Conservation (phyloP, 805 yeast genomes). For the Kodamaea nitidulidarum region DNA sequence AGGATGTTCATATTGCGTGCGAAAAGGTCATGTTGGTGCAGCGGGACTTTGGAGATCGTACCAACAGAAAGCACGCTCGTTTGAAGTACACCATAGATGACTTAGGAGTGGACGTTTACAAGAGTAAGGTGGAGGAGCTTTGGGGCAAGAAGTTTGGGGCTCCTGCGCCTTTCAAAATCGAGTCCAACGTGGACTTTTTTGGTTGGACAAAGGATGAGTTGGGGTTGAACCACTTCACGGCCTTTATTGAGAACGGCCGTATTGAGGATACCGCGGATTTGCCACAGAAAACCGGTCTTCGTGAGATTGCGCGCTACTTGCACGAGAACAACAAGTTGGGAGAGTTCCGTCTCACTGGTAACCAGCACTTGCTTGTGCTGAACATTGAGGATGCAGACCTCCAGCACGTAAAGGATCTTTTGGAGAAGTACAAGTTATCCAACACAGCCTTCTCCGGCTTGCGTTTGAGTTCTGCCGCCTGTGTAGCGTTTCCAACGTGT, state of each 20-base stretch:
- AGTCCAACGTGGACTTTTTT: constrained; percentile 83
- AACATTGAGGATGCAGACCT: constrained; percentile 68
- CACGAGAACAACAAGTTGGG: constrained; percentile 55
- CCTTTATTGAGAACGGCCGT: constrained; percentile 94
- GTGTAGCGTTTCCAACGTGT: constrained; percentile 98
- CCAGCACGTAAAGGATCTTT: constrained; percentile 53
- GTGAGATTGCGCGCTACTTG: constrained; percentile 70
- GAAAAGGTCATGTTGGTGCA: constrained; percentile 92
- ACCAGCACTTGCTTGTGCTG: constrained; percentile 83
- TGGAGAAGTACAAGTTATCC: constrained; percentile 75
- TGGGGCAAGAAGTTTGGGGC: constrained; percentile 73
- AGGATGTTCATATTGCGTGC: constrained; percentile 70
- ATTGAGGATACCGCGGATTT: constrained; percentile 87
- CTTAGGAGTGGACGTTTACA: constrained; percentile 83
- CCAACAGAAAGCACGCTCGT: constrained; percentile 95
- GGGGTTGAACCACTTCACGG: constrained; percentile 84
- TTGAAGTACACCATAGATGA: constrained; percentile 95
- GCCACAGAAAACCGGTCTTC: constrained; percentile 86
- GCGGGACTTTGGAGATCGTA: constrained; percentile 92
- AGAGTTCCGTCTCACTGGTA: constrained; percentile 91
- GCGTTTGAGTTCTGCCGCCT: constrained; percentile 88
- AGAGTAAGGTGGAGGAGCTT: constrained; percentile 73
- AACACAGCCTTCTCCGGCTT: constrained; percentile 78
- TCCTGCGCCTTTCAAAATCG: constrained; percentile 69
- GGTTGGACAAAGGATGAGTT: constrained; percentile 91